Percentiles rank a stretch among this genome's conserved stretches.
Conservation (phyloP, 495 filamentous ascomycete species). For the Terfezia claveryi region DNA sequence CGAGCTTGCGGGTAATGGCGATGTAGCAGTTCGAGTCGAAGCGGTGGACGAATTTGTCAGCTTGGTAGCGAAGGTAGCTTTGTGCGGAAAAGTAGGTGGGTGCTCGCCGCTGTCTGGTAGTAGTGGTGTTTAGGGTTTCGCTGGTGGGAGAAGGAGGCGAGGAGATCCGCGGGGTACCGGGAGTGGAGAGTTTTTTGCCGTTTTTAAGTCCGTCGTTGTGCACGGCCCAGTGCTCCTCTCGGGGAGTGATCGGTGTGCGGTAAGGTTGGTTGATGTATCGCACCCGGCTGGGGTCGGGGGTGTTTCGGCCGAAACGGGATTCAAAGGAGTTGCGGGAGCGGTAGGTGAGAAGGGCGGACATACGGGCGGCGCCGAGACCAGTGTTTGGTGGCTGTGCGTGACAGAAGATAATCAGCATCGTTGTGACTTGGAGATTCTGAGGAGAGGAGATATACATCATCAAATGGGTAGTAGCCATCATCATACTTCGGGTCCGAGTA, state of each 20-base stretch:
- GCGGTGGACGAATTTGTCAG: constrained; percentile 82
- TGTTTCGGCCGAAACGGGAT: constrained; percentile 80
- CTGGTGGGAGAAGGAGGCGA: constrained; percentile 1
- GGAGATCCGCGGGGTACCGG: neutral
- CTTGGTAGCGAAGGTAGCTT: constrained; percentile 95
- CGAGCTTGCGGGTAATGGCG: constrained; percentile 94
- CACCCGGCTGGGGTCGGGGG: constrained; percentile 55
- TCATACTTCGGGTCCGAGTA: constrained; percentile 97
- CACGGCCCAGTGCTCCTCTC: constrained; percentile 73
- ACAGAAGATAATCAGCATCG: neutral
- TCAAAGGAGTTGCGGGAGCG: constrained; percentile 92
- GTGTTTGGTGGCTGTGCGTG: constrained; percentile 47
- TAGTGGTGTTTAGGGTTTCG: neutral
- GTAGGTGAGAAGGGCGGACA: constrained; percentile 90
- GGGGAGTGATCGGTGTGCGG: constrained; percentile 38
- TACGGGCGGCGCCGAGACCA: constrained; percentile 81
- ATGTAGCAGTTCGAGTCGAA: constrained; percentile 99
- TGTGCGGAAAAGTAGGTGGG: constrained; percentile 92
- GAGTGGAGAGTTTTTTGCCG: constrained; percentile 18
- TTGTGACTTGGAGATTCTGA: neutral
- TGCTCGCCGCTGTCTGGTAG: constrained; percentile 28
- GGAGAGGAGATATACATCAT: constrained; percentile 5
- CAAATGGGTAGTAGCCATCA: constrained; percentile 69
- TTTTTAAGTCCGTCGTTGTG: constrained; percentile 82
- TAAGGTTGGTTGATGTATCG: constrained; percentile 49